Percentiles rank a stretch among this genome's conserved stretches.
Conservation (phyloP, 225 moss, liverwort and hornwort genomes). For the Sphagnum contortum region DNA sequence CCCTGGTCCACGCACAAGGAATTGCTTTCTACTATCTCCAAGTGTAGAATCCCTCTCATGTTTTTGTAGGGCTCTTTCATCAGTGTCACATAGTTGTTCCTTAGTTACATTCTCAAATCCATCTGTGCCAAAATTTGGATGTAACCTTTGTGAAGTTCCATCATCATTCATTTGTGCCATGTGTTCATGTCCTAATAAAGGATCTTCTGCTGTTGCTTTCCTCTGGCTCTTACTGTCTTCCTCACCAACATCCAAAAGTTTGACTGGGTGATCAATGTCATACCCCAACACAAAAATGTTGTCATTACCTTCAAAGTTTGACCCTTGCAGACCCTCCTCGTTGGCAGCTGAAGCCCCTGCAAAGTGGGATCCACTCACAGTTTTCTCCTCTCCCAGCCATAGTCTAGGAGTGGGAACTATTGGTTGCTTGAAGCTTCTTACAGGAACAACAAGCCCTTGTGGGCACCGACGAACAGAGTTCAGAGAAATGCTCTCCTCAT, state of each 20-base stretch:
- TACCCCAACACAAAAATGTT: conserved; percentile 55
- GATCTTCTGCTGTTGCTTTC: conserved; percentile 9
- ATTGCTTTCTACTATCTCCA: conserved; percentile 25
- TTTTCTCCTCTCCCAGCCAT: conserved; percentile 3
- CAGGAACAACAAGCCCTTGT: conserved; percentile 12
- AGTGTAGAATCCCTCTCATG: conserved; percentile 11
- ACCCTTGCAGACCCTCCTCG: conserved; percentile 29
- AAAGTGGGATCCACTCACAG: neutral
- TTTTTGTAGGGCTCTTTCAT: conserved; percentile 6
- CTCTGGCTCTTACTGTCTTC: conserved; percentile 27
- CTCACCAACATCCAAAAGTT: conserved; percentile 53
- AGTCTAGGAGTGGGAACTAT: neutral
- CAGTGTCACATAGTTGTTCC: conserved; percentile 21
- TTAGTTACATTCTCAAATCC: conserved; percentile 26
- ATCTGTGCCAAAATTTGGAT: conserved; percentile 5
- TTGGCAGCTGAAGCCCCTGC: conserved; percentile 12
- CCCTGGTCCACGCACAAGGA: conserved; percentile 40
- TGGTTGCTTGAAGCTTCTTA: conserved; percentile 6
- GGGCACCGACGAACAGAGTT: neutral
- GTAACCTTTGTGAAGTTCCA: too few relatives aligned
- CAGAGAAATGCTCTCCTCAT: conserved; percentile 12
- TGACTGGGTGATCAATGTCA: conserved; percentile 49
- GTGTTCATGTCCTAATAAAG: conserved; percentile 10
- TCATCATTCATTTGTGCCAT: conserved; percentile 7
- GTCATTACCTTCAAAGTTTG: conserved; percentile 28